These are phyloP conservation scores for Gyrodon lividus DNA, from an alignment of 768 basidiomycete species.

Conservation along the genomic window DNA sequence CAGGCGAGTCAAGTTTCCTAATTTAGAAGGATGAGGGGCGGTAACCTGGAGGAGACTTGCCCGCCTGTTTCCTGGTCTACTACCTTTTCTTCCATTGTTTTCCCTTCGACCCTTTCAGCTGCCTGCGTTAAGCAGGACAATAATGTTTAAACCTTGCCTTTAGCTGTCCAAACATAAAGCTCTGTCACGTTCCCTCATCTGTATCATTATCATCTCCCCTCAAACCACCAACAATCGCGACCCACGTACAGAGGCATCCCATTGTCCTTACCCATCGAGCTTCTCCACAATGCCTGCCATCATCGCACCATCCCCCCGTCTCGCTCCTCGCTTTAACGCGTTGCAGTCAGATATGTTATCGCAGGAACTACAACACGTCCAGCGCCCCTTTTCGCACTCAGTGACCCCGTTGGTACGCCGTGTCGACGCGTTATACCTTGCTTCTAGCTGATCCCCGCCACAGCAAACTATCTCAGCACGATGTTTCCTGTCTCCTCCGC, in stretches of 20 bases:
- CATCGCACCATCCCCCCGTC: slow-evolving; percentile 40
- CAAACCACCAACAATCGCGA: slow-evolving; percentile 5
- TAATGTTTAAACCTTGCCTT: slow-evolving; percentile 22
- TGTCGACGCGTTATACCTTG: neutral
- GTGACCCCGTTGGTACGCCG: slow-evolving; percentile 3
- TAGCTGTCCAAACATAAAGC: slow-evolving; percentile 28
- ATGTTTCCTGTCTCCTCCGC: slow-evolving; percentile 28
- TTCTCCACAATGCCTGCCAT: slow-evolving; percentile 39
- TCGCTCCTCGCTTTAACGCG: slow-evolving; percentile 20
- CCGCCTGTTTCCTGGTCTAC: slow-evolving; percentile 18
- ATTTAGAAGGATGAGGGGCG: slow-evolving; percentile 15
- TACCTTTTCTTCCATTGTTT: slow-evolving; percentile 21
- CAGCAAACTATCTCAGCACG: slow-evolving; percentile 26
- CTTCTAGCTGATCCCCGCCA: slow-evolving; percentile 4
- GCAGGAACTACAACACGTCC: neutral
- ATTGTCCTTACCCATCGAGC: slow-evolving; percentile 6
- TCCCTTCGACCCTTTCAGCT: slow-evolving; percentile 21
- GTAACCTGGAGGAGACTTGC: slow-evolving; percentile 11
- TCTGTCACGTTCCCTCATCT: slow-evolving; percentile 31
- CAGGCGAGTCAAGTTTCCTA: slow-evolving; percentile 26
- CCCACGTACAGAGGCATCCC: slow-evolving; percentile 8
- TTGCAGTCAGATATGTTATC: slow-evolving; percentile 1
- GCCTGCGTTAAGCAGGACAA: slow-evolving; percentile 12
- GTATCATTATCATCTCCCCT: slow-evolving; percentile 30
- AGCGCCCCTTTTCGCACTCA: neutral